Base-by-base conservation (phyloP, 257 asterid genomes). In the Henckelia pumila region DNA sequence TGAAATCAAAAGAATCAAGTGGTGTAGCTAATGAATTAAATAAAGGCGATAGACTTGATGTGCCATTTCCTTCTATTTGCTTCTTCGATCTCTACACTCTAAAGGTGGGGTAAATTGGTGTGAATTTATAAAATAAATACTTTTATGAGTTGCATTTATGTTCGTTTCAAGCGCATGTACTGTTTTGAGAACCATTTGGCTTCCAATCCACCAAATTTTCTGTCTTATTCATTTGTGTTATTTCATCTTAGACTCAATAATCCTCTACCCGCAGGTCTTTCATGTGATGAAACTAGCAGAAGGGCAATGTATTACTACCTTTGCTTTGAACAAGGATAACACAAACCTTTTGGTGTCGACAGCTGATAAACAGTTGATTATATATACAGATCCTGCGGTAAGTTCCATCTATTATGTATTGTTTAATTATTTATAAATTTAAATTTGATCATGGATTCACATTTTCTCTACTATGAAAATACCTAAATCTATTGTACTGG, bases 301-400 rank as follows among this genome's bases (percentile, higher is more conserved):
- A 78, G 96, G 96, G 50, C 95, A 93, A 80, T 88, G 88, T 74
- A 83, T 86, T 69, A 79, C 87, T 53, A 72, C 91, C 71, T 71
- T 93, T 64, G 86, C 96, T 68, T 70, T 93, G 86, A 87, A 82
- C 76, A 76, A 83, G 81, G 99, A 91, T 58, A 88, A 87, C 71
- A 91, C 96, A 59, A 88, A 94, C 75, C 89, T 94, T 59, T 74
- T 94, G 80, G 95, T 91, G 77, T 91, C 99, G 47, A 94, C 99
- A 49, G 89, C 88, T 59, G 91, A 88, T 75, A 88, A 80, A 75
- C 92, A 91, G 71, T 75, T 91, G 86, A 85, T 88, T 71, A 81
- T 94, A 64, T 94, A 76, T 78, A 88, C 97, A 63, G 97, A 94
- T 78, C 99, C 97, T 63, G 86, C 99, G 0, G 99, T 94, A 81